Percentiles rank a stretch among this genome's conserved stretches.
Conservation (phyloP, 352 stramenopile species). For the Pythium rhizo-oryzae region DNA sequence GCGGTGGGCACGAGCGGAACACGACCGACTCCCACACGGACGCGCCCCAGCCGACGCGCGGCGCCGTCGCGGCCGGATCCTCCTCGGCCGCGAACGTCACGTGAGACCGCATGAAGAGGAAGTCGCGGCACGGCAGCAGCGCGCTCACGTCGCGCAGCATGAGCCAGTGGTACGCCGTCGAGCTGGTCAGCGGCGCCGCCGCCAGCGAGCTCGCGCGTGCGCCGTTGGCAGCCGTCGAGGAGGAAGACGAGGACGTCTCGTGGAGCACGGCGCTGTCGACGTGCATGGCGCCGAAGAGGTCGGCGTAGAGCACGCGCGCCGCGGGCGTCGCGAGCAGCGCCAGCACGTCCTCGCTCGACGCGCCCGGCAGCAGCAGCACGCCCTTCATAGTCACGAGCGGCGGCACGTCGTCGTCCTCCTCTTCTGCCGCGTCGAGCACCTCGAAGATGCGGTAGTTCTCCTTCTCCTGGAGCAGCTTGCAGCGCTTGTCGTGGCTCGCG, state of each 20-base stretch:
- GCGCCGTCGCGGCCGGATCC: conserved; percentile 23
- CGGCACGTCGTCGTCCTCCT: conserved; percentile 40
- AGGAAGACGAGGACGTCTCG: conserved; percentile 6
- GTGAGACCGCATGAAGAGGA: conserved; percentile 83
- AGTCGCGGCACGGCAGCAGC: conserved; percentile 66
- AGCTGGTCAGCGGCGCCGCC: conserved; percentile 26
- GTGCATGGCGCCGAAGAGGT: conserved; percentile 60
- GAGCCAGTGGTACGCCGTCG: conserved; percentile 68
- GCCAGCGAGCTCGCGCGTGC: conserved; percentile 13
- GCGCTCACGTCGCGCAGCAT: conserved; percentile 61
- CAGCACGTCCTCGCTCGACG: conserved; percentile 71
- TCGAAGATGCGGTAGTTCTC: conserved; percentile 83
- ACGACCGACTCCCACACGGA: conserved; percentile 72
- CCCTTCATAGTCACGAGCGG: conserved; percentile 68
- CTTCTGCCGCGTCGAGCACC: conserved; percentile 29
- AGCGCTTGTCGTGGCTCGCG: conserved; percentile 37
- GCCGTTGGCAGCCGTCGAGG: background rate
- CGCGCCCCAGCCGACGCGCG: conserved; percentile 51
- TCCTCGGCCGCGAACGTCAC: conserved; percentile 52
- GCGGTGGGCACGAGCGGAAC: conserved; percentile 48
- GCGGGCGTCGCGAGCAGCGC: conserved; percentile 51
- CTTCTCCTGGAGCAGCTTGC: conserved; percentile 69
- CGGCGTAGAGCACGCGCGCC: conserved; percentile 48
- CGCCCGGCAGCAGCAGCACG: conserved; percentile 67
- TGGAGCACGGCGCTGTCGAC: conserved; percentile 38